Evolutionary conservation across 345 rosid species (phyloP), one percentile per base, ranked within the genome.

Genomic region (Barbarea vulgaris): DNA sequence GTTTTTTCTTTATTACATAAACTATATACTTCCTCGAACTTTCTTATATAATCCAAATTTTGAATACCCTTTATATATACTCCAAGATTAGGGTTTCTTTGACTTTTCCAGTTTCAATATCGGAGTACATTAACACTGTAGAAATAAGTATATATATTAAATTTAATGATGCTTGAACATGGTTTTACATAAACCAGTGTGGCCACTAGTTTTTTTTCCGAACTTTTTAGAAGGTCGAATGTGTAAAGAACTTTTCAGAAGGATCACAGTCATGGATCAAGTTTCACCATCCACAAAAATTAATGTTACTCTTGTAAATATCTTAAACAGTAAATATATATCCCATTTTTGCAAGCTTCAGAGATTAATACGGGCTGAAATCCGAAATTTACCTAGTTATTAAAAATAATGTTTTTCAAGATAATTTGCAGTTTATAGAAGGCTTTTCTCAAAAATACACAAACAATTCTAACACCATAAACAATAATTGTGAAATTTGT

Each of bases 121-220:
- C 10, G 66, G 71, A 53, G 25, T 52, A 22, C 68, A 53, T 41
- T 52, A 37, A 53, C 28, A 30, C 28, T 14, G 12, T 2, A 36
- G 9, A 34, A 15, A 14, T 3, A 27, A 39, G 13, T 6, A 27
- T 18, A 15, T 3, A 6, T 9, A 63, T 24, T n/a, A 54, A 31
- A 31, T 31, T 31, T 31, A 42, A 44, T 74, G 28, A 74, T 46
- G 51, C 58, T 46, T 22, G 58, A 52, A 63, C 56, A 41, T 73
- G 19, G 11, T 27, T 53, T 44, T 52, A 14, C 13, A 51, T 42
- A 5, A 5, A 41, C 46, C 46, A 41, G n/a, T 14, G 3, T 41
- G 18, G 46, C 46, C 46, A 13, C 17, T 37, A 11, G 42, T 41
- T 14, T 41, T 41, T 14, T n/a, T n/a, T n/a, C n/a, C n/a, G n/a